These are phyloP conservation scores for Talaromyces atroroseus DNA, from an alignment of 2,329 filamentous ascomycete species.

Conservation along the genomic window DNA sequence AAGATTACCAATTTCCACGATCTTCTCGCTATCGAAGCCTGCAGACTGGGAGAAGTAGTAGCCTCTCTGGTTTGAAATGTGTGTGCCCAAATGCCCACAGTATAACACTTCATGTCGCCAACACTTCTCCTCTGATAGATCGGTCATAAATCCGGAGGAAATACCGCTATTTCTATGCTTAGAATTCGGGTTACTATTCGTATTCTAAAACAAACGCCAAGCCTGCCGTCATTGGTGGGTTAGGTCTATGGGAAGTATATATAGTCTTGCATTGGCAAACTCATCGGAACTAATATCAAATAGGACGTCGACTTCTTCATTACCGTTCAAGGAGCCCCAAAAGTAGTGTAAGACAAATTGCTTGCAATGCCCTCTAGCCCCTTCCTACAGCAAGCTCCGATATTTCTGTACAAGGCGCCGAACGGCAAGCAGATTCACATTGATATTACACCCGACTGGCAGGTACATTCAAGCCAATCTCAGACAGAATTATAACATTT, in stretches of 20 bases:
- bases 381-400: slow-evolving; percentile 14
- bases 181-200: too few species aligned
- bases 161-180: slow-evolving; percentile 27
- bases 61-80: slow-evolving; percentile 21
- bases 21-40: not conserved
- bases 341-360: slow-evolving; percentile 16
- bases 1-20: too few species aligned
- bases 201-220: slow-evolving; percentile 11
- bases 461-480: slow-evolving; percentile 9
- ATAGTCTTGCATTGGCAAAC: not conserved
- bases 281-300: slow-evolving; percentile 1
- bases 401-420: slow-evolving; percentile 13
- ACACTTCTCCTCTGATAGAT: slow-evolving; percentile 35
- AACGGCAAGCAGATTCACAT: slow-evolving; percentile 15
- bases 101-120: slow-evolving; percentile 35
- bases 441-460: slow-evolving; percentile 15
- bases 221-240: slow-evolving; percentile 13
- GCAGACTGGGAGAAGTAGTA: slow-evolving; percentile 1
- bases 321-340: slow-evolving; percentile 15
- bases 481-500: too few species aligned
- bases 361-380: slow-evolving; percentile 11
- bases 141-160: slow-evolving; percentile 38
- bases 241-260: slow-evolving; percentile 13
- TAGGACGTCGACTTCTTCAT: slow-evolving; percentile 17
- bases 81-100: slow-evolving; percentile 49